Evolutionary conservation across 75 land plant genomes (phyloP).

Genomic region (Chamaecyparis obtusa): DNA sequence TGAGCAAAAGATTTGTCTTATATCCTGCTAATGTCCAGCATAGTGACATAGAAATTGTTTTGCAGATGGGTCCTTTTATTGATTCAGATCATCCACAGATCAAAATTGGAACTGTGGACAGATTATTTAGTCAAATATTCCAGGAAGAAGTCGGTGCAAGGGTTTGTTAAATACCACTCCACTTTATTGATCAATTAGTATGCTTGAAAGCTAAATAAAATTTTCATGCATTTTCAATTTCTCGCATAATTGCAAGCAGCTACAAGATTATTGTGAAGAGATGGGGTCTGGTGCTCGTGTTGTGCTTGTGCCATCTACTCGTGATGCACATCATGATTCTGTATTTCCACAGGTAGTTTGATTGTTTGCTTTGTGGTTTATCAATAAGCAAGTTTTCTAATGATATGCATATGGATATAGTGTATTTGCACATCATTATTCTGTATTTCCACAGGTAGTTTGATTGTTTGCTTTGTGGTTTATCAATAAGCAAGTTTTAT

Average conservation of each 20-base stretch:
- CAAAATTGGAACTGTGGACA: conserved; percentile 63
- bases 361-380: not conserved
- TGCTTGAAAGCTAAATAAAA: not conserved
- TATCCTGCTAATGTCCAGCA: not conserved
- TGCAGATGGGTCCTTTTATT: conserved; percentile 92
- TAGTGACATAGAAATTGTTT: not conserved
- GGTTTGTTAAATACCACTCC: conserved; percentile 31
- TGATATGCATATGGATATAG: not conserved
- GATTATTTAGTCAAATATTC: conserved; percentile 74
- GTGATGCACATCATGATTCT: conserved; percentile 93
- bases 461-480: not conserved
- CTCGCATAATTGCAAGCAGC: conserved; percentile 33
- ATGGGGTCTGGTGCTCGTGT: conserved; percentile 77
- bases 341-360: conserved; percentile 91
- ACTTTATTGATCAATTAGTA: not conserved
- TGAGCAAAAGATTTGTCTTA: too few species aligned
- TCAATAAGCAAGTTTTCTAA: not conserved
- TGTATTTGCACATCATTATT: conserved; percentile 71
- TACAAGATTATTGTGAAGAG: conserved; percentile 77
- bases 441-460: conserved; percentile 92
- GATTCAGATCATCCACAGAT: conserved; percentile 93
- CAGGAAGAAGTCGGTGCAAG: conserved; percentile 61
- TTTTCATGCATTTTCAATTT: conserved; percentile 1
- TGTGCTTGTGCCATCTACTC: conserved; percentile 78
- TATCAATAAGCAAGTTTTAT: not conserved